These are phyloP conservation scores for Mycena epipterygia DNA, from an alignment of 768 basidiomycete genomes.

Conservation along the genomic window DNA sequence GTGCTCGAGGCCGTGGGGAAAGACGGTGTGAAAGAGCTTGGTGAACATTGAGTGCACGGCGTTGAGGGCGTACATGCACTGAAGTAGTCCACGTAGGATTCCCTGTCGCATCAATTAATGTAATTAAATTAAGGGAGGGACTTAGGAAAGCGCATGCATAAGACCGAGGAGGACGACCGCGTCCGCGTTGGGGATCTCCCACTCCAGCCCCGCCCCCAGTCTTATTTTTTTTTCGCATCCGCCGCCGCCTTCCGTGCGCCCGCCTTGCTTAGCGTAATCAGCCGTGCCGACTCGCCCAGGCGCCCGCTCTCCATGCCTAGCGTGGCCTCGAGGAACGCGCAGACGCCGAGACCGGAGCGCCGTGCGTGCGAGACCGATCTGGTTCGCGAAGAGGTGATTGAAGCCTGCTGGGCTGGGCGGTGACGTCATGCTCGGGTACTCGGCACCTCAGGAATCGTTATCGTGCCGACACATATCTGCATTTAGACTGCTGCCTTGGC, in stretches of 20 bases:
- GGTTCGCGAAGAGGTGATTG: constrained; percentile 79
- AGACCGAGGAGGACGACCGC: constrained; percentile 77
- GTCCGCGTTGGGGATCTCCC: constrained; percentile 83
- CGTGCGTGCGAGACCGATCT: constrained; percentile 66
- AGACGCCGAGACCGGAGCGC: constrained; percentile 62
- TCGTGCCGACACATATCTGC: too few species aligned
- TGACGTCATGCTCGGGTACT: too few species aligned
- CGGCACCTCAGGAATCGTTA: too few species aligned
- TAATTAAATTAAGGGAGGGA: too few species aligned
- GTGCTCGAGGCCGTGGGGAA: too few species aligned
- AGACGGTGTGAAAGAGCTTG: constrained; percentile 79
- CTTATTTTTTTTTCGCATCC: constrained; percentile 4
- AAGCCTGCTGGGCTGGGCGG: too few species aligned
- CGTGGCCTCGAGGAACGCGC: constrained; percentile 83
- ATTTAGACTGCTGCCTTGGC: too few species aligned
- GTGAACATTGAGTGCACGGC: constrained; percentile 83
- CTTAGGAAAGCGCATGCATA: constrained; percentile 79
- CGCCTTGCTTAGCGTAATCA: constrained; percentile 71
- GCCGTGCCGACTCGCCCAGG: constrained; percentile 72
- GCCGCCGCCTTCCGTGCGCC: constrained; percentile 67
- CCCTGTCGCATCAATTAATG: too few species aligned
- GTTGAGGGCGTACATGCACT: too few species aligned
- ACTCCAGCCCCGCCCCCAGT: constrained; percentile 74
- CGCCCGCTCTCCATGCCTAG: constrained; percentile 83
- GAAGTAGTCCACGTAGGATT: constrained; percentile 85